Evolutionary conservation across 495 filamentous ascomycete species (phyloP).

Genomic region (Pseudevernia furfuracea): DNA sequence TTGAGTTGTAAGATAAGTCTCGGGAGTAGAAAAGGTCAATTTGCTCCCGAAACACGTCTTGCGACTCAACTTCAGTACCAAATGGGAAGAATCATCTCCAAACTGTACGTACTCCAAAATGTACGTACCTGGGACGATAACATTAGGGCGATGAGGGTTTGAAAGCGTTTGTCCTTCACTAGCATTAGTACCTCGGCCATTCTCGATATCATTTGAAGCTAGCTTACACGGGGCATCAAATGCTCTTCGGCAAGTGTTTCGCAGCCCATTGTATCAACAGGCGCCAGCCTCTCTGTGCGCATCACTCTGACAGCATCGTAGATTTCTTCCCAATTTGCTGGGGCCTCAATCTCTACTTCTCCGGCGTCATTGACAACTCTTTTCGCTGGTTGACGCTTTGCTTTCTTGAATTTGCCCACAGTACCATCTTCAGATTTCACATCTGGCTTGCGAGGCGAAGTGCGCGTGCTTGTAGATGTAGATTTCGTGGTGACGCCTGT

Average conservation of each 20-base stretch:
- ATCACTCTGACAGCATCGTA: conserved; percentile 73
- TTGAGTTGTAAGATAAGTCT: too few relatives aligned
- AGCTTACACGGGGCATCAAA: conserved; percentile 37
- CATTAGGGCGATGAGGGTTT: conserved; percentile 90
- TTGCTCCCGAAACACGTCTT: too few relatives aligned
- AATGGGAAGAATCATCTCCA: too few relatives aligned
- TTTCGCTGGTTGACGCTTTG: conserved; percentile 56
- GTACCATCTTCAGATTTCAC: conserved; percentile 25
- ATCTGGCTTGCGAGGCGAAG: conserved; percentile 21
- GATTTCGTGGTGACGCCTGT: conserved; percentile 28
- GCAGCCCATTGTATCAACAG: conserved; percentile 98
- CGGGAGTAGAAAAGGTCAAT: too few relatives aligned
- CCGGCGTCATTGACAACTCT: conserved; percentile 52
- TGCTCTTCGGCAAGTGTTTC: conserved; percentile 58
- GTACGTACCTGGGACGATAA: too few relatives aligned
- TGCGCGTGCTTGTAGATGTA: conserved; percentile 17
- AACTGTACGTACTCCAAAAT: too few relatives aligned
- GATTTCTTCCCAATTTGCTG: conserved; percentile 76
- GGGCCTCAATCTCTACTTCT: conserved; percentile 52
- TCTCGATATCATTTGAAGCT: background rate
- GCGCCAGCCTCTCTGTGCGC: conserved; percentile 68
- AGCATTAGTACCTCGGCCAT: conserved; percentile 1
- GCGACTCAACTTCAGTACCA: too few relatives aligned
- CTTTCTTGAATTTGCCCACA: conserved; percentile 32
- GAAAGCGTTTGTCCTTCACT: conserved; percentile 65